These are phyloP conservation scores for Trypanosoma cruzi DNA, from an alignment of 208 protist genomes.

Conservation along the genomic window DNA sequence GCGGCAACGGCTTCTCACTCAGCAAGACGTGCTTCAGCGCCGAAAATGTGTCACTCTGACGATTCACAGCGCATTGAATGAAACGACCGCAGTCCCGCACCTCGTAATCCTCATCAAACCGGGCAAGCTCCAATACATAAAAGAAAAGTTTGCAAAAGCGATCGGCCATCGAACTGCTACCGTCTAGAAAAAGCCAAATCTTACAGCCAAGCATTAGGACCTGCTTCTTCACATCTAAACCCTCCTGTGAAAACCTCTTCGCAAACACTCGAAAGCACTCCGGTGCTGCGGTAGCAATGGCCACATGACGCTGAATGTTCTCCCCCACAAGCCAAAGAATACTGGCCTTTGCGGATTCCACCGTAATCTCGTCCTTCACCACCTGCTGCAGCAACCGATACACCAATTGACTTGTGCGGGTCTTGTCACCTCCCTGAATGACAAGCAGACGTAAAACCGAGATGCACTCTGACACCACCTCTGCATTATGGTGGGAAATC, in stretches of 20 bases:
- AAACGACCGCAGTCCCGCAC: slow-evolving; percentile 79
- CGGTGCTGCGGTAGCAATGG: slow-evolving; percentile 87
- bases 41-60: slow-evolving; percentile 43
- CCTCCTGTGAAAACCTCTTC: slow-evolving; percentile 79
- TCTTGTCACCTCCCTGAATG: slow-evolving; percentile 57
- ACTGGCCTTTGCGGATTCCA: slow-evolving; percentile 87
- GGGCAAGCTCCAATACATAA: slow-evolving; percentile 68
- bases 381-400: slow-evolving; percentile 54
- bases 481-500: slow-evolving; percentile 40
- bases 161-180: slow-evolving; percentile 55
- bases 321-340: slow-evolving; percentile 97
- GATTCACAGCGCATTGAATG: slow-evolving; percentile 45
- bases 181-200: slow-evolving; percentile 89
- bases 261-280: slow-evolving; percentile 93
- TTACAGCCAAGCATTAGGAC: slow-evolving; percentile 95
- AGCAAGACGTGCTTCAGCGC: slow-evolving; percentile 55
- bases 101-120: slow-evolving; percentile 76
- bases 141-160: slow-evolving; percentile 72
- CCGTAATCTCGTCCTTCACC: slow-evolving; percentile 47
- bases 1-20: slow-evolving; percentile 51
- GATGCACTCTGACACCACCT: slow-evolving; percentile 83
- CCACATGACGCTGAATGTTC: slow-evolving; percentile 74
- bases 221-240: slow-evolving; percentile 91
- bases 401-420: slow-evolving; percentile 45
- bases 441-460: slow-evolving; percentile 91